Evolutionary conservation across 495 filamentous ascomycete genomes (phyloP), one percentile per base, ranked within the genome.

Genomic region (Monascus purpureus): DNA sequence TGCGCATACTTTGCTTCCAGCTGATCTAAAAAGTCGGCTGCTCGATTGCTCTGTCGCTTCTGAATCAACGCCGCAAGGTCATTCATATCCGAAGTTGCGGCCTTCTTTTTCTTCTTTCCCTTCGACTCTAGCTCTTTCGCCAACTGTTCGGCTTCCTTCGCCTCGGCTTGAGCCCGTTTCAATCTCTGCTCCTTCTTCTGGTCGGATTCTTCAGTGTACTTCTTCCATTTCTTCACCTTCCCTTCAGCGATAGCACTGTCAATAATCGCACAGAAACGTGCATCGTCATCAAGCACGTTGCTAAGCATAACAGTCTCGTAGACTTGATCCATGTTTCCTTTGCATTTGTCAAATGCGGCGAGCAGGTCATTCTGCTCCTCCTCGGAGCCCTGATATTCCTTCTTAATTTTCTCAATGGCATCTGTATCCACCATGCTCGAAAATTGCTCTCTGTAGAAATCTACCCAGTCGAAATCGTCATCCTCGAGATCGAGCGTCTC

Each of bases 241-340:
- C 68, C 72, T 3, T 53, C 63, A 25, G 61, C 61, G 46, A 97
- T 87, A n/a, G 80, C 92, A 28, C 71, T 57, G 44, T 93, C 75
- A 33, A 97, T 82, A 17, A 87, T 80, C 4, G 38, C 56, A 6
- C 80, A 69, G 52, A 93, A 93, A 15, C 90, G 68, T 30, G 79
- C 76, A 34, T 96, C 90, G 37, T 96, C 90, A 35, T 88, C 80
- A 0, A 86, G 46, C 6, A 81, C 73, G 48, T 88, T 70, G 38
- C 78, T 85, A 14, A 90, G 65, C 82, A 96, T 87, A 7, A 97
- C 77, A 0, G 58, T 59, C 43, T 82, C 70, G 57, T 90, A 95
- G 11, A 97, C 58, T 8, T 42, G 47, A 39, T 77, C 72, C 69
- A 94, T 68, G 16, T 79, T 68, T 14, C 90, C 90, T 34, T 82